Evolutionary conservation across 345 rosid species (phyloP).

Genomic region (Salix suchowensis): DNA sequence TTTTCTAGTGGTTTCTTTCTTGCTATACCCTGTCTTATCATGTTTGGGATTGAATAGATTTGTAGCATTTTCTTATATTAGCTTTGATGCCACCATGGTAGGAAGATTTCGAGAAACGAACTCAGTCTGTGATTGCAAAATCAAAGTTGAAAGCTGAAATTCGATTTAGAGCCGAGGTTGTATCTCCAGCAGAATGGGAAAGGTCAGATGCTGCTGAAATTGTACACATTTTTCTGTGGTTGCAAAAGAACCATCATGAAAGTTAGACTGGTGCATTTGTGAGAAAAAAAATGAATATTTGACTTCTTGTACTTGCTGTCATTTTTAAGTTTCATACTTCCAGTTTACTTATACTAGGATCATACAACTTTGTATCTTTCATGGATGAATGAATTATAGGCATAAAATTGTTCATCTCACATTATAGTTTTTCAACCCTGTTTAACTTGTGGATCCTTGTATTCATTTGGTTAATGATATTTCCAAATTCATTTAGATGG

Average conservation of each 20-base stretch:
- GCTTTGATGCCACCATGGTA: constrained; percentile 25
- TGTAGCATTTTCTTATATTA: constrained; percentile 2
- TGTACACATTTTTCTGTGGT: neutral
- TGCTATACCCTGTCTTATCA: neutral
- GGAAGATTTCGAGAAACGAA: constrained; percentile 86
- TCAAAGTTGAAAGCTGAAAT: constrained; percentile 89
- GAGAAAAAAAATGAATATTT: neutral
- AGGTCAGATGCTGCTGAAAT: constrained; percentile 45
- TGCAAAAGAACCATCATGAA: neutral
- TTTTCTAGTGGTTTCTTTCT: neutral
- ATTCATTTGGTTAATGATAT: constrained; percentile 5
- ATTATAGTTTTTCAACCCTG: neutral
- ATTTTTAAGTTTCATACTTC: neutral
- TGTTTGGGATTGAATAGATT: neutral
- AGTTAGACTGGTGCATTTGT: neutral
- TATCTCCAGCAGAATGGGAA: constrained; percentile 87
- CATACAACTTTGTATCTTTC: neutral
- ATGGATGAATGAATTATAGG: neutral
- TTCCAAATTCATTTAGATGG: constrained; percentile 50
- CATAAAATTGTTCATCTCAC: neutral
- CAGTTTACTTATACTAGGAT: neutral
- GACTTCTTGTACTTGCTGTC: neutral
- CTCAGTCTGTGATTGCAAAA: constrained; percentile 71
- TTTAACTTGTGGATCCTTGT: neutral
- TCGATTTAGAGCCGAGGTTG: constrained; percentile 66